Evolutionary conservation across 2,329 filamentous ascomycete species (phyloP).

Genomic region (Fusarium bactridioides): DNA sequence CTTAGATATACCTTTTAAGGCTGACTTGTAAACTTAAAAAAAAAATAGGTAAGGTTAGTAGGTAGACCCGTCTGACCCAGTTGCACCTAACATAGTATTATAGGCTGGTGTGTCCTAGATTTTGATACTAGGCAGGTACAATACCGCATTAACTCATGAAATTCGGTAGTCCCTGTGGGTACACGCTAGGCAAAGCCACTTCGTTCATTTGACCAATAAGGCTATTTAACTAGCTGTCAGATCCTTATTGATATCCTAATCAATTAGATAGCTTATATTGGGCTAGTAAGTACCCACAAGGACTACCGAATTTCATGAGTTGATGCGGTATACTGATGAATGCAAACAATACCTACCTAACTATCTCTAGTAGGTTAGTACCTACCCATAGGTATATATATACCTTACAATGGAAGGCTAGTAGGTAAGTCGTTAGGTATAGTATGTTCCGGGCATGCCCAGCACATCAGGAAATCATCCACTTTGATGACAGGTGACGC

Average conservation of each 20-base stretch:
- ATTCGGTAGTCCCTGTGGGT: too few species aligned
- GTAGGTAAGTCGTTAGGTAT: neutral
- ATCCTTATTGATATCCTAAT: too few species aligned
- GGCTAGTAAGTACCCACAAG: too few species aligned
- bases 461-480: neutral
- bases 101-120: neutral
- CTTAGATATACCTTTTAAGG: too few species aligned
- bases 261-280: too few species aligned
- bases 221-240: too few species aligned
- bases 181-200: too few species aligned
- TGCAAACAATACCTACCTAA: neutral
- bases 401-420: neutral
- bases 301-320: too few species aligned
- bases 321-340: neutral
- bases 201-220: too few species aligned
- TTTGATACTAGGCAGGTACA: neutral
- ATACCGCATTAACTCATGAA: too few species aligned
- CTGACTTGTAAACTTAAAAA: too few species aligned
- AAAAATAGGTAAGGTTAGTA: too few species aligned
- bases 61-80: neutral
- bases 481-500: neutral
- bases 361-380: neutral
- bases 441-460: neutral
- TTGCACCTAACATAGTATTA: neutral
- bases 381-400: neutral